A percentile compares a stretch with the other conserved stretches of the same genome.
Evolutionary conservation across 2,329 filamentous ascomycete genomes (phyloP).

Genomic region (Hypoxylon sp.): DNA sequence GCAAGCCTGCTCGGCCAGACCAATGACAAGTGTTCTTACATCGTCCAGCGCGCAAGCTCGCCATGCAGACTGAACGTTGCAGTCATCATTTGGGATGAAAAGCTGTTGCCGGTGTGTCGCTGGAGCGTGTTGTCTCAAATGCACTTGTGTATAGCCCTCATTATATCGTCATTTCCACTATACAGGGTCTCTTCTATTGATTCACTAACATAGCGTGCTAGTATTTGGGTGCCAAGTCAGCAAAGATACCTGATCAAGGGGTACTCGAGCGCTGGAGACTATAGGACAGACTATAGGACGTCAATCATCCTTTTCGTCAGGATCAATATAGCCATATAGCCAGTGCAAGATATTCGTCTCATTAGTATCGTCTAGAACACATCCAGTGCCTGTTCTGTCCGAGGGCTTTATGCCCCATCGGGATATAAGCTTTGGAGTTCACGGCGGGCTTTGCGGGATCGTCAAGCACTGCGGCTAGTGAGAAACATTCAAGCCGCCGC

Average conservation of each 20-base stretch:
- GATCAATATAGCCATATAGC: neutral
- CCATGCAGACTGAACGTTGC: neutral
- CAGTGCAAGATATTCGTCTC: neutral
- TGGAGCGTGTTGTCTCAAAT: neutral
- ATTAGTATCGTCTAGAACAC: neutral
- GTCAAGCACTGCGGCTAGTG: neutral
- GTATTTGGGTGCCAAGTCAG: conserved; percentile 1
- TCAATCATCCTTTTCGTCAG: neutral
- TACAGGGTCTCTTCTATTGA: neutral
- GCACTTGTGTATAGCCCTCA: neutral
- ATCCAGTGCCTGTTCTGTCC: neutral
- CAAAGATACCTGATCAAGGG: neutral
- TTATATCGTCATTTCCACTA: conserved; percentile 2
- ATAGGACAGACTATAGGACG: neutral
- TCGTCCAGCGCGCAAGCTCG: neutral
- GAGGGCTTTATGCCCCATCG: neutral
- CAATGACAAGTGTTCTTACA: neutral
- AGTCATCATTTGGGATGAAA: neutral
- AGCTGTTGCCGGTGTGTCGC: neutral
- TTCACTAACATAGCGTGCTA: conserved; percentile 29
- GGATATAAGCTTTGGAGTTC: neutral
- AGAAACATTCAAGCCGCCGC: neutral
- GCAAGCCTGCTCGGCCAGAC: neutral
- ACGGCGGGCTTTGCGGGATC: neutral
- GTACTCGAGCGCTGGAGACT: neutral